phyloP scores from a whole-genome alignment of 2,329 filamentous ascomycete species.

The Xylariaceae sp. region DNA sequence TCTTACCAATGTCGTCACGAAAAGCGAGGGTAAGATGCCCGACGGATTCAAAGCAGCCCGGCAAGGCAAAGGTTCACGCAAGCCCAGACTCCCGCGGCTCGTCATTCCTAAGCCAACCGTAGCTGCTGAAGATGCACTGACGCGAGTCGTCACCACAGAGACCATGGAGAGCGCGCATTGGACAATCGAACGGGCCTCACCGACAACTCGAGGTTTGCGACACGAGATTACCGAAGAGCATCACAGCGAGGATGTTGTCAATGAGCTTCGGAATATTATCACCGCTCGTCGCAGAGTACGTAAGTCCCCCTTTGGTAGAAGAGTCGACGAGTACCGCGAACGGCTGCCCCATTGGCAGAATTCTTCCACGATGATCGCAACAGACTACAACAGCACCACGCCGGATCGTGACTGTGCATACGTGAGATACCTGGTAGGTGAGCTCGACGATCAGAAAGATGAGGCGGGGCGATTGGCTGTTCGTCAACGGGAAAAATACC shows the following conservation, averaged over 20 bases:
- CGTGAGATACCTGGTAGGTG: no score
- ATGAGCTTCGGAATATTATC: constrained; percentile 15
- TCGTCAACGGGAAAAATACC: no score
- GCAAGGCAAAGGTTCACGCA: constrained; percentile 3
- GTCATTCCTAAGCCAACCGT: constrained; percentile 6
- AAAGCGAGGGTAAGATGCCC: no score
- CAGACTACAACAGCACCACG: neutral
- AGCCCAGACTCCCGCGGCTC: constrained; percentile 6
- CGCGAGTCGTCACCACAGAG: constrained; percentile 8
- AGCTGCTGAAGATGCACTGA: constrained; percentile 5
- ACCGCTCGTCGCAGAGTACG: constrained; percentile 13
- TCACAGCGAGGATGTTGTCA: neutral
- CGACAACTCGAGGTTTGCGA: constrained; percentile 7
- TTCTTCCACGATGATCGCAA: rapidly evolving
- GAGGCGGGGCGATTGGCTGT: no score
- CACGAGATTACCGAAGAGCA: constrained; percentile 1
- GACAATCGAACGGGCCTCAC: constrained; percentile 4
- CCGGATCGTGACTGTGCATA: neutral
- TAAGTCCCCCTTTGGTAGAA: constrained; percentile 9
- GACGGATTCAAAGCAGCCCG: no score
- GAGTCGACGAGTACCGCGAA: constrained; percentile 1
- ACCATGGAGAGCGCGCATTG: constrained; percentile 6
- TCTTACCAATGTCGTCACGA: no score
- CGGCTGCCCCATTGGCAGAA: constrained; percentile 9
- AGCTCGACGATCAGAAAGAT: no score